Conservation (phyloP, 2,329 filamentous ascomycete genomes). For the Ilyonectria robusta region DNA sequence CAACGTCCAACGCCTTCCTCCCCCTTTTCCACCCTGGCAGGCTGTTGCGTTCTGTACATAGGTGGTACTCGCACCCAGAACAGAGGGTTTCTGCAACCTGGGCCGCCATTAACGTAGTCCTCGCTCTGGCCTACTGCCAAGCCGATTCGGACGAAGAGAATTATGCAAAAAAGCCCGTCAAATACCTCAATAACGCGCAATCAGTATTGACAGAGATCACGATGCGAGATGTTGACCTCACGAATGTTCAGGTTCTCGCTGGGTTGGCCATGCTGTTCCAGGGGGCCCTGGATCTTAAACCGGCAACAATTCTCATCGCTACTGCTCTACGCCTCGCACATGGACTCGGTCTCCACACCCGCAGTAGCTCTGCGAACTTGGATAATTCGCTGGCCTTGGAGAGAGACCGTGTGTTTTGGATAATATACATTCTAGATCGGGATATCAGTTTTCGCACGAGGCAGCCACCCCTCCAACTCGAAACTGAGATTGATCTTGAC, state of each 20-base stretch:
- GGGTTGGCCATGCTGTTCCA: constrained; percentile 49
- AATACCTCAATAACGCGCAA: constrained; percentile 47
- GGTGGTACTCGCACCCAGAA: constrained; percentile 25
- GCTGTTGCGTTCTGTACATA: constrained; percentile 34
- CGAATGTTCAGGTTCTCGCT: constrained; percentile 48
- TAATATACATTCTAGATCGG: constrained; percentile 50
- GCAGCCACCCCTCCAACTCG: constrained; percentile 20
- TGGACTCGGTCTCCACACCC: constrained; percentile 45
- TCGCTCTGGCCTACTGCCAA: constrained; percentile 23
- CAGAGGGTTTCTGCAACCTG: constrained; percentile 22
- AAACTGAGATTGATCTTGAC: constrained; percentile 24
- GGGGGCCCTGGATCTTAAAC: constrained; percentile 42
- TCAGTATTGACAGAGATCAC: constrained; percentile 47
- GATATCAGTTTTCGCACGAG: constrained; percentile 26
- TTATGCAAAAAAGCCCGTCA: background rate
- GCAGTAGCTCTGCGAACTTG: constrained; percentile 33
- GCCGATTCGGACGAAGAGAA: background rate
- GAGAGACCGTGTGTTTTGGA: constrained; percentile 50
- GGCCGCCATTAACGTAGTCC: constrained; percentile 40
- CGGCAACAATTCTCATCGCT: constrained; percentile 45
- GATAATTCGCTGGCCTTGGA: constrained; percentile 34
- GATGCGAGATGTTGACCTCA: constrained; percentile 45
- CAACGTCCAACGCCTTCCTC: constrained; percentile 31
- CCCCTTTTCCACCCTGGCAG: constrained; percentile 34
- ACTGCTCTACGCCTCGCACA: constrained; percentile 49